These are phyloP conservation scores for Kernera saxatilis DNA, from an alignment of 345 rosid species.

Conservation along the genomic window DNA sequence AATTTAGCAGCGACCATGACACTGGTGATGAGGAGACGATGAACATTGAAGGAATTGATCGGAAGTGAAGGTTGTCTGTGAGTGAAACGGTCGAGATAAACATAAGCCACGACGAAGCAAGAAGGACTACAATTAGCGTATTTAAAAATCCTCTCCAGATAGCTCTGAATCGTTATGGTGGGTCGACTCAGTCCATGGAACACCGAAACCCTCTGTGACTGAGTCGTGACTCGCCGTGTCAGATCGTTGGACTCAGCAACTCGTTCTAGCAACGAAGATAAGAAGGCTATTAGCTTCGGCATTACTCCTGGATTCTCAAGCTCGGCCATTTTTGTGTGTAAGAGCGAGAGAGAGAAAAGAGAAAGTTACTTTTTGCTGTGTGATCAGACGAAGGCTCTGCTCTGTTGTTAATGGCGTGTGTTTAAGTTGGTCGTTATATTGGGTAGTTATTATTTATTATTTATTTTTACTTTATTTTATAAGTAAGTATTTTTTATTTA, in stretches of 20 bases:
- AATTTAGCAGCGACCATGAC: constrained; percentile 86
- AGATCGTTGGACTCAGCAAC: constrained; percentile 70
- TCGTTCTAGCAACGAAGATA: constrained; percentile 66
- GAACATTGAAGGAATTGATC: constrained; percentile 80
- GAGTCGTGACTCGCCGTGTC: constrained; percentile 27
- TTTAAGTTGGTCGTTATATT: constrained; percentile 38
- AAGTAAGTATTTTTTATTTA: background rate
- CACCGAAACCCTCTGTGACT: constrained; percentile 51
- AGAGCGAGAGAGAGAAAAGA: constrained; percentile 2
- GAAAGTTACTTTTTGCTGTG: background rate
- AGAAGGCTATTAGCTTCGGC: constrained; percentile 60
- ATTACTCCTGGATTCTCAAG: constrained; percentile 57
- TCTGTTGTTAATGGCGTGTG: constrained; percentile 28
- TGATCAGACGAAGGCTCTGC: constrained; percentile 2
- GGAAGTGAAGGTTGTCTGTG: constrained; percentile 71
- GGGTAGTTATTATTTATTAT: constrained; percentile 19
- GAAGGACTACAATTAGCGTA: constrained; percentile 89
- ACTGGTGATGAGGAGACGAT: constrained; percentile 82
- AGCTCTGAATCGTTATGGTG: constrained; percentile 62
- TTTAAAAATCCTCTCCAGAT: constrained; percentile 75
- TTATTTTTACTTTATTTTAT: background rate
- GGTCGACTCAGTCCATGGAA: constrained; percentile 81
- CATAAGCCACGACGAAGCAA: constrained; percentile 81
- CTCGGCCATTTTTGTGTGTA: constrained; percentile 46
- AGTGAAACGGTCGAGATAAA: constrained; percentile 77